Conservation (phyloP, 345 rosid species). For the Toxicodendron radicans region DNA sequence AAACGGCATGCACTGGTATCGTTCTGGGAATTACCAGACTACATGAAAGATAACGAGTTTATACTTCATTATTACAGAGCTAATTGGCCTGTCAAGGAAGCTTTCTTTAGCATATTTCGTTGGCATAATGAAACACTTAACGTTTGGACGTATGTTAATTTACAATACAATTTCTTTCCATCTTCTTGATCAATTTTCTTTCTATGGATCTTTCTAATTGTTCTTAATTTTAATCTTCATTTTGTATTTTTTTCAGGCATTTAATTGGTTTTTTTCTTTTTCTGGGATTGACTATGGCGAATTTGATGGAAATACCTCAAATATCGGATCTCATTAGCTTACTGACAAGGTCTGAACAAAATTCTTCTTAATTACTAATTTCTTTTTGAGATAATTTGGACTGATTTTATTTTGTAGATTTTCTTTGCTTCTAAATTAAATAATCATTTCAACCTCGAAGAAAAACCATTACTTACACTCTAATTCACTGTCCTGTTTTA, state of each 20-base stretch:
- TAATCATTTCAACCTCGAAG: background rate
- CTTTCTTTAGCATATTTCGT: conserved; percentile 70
- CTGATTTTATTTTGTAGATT: background rate
- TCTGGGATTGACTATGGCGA: conserved; percentile 64
- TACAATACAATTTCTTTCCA: background rate
- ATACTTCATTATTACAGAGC: conserved; percentile 64
- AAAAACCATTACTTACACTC: background rate
- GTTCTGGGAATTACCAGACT: conserved; percentile 72
- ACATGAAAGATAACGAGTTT: conserved; percentile 90
- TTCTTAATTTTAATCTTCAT: background rate
- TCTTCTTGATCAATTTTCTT: background rate
- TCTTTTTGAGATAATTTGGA: background rate
- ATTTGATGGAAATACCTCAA: conserved; percentile 48
- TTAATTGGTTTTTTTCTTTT: conserved; percentile 78
- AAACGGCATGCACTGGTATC: conserved; percentile 51
- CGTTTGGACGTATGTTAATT: conserved; percentile 78
- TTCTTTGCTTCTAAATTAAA: background rate
- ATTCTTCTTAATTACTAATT: background rate
- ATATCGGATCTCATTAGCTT: conserved; percentile 54
- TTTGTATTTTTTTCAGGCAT: conserved; percentile 51
- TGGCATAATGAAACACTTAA: conserved; percentile 93
- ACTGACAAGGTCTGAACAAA: conserved; percentile 35
- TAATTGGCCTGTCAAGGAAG: conserved; percentile 78
- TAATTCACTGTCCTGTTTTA: background rate
- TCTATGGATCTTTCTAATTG: background rate